phyloP scores from a whole-genome alignment of 2,329 filamentous ascomycete species.

The Curvularia spicifera region DNA sequence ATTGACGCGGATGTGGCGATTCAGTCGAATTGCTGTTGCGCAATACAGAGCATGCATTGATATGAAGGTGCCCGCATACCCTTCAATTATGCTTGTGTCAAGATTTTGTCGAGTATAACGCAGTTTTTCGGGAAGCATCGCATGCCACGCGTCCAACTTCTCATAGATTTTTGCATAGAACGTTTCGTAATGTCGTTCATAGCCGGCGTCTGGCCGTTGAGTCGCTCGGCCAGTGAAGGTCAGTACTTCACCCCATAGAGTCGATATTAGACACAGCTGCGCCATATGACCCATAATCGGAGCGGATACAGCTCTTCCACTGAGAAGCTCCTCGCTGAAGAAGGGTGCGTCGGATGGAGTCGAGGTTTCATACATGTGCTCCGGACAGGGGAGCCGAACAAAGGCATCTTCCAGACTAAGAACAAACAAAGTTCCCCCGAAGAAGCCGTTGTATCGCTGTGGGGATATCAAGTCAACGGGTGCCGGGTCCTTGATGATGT shows the following conservation, averaged over 20 bases:
- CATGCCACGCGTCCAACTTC: slow-evolving; percentile 65
- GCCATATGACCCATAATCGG: slow-evolving; percentile 60
- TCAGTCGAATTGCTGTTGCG: slow-evolving; percentile 68
- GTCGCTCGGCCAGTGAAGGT: slow-evolving; percentile 63
- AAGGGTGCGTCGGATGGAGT: slow-evolving; percentile 63
- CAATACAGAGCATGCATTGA: slow-evolving; percentile 72
- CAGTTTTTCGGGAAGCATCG: slow-evolving; percentile 62
- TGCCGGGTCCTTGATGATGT: slow-evolving; percentile 39
- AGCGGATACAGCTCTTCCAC: slow-evolving; percentile 38
- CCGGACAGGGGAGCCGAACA: slow-evolving; percentile 68
- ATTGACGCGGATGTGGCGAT: slow-evolving; percentile 59
- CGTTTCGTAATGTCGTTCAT: slow-evolving; percentile 56
- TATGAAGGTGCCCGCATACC: slow-evolving; percentile 65
- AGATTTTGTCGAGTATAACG: slow-evolving; percentile 64
- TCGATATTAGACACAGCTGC: slow-evolving; percentile 66
- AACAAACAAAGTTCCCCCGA: slow-evolving; percentile 57
- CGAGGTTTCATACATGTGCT: slow-evolving; percentile 67
- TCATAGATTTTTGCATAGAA: slow-evolving; percentile 61
- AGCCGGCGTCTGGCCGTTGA: slow-evolving; percentile 53
- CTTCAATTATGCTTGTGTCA: slow-evolving; percentile 59
- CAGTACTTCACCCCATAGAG: slow-evolving; percentile 70
- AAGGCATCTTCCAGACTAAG: slow-evolving; percentile 71
- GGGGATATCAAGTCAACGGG: slow-evolving; percentile 38
- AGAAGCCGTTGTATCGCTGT: slow-evolving; percentile 66
- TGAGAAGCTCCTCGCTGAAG: slow-evolving; percentile 63